Percentiles rank a stretch among this genome's conserved stretches.
Evolutionary conservation across 2,329 filamentous ascomycete species (phyloP).

Genomic region (Neurospora sp.): DNA sequence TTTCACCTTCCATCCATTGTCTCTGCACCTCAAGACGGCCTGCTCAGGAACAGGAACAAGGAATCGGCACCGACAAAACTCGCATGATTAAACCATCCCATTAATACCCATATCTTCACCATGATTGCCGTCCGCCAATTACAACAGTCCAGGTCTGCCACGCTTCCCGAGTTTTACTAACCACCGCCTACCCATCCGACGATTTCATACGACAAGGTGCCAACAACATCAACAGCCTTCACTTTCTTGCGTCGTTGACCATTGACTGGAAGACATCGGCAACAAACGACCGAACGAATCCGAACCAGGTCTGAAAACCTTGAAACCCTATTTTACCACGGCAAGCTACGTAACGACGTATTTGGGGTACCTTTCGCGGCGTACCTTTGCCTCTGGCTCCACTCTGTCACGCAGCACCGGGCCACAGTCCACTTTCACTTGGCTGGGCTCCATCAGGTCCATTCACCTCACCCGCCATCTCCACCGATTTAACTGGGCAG

Average conservation of each 20-base stretch:
- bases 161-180: neutral
- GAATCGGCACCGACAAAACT: neutral
- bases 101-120: neutral
- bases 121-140: neutral
- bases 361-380: neutral
- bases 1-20: neutral
- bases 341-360: neutral
- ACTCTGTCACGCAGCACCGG: neutral
- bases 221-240: slow-evolving; percentile 10
- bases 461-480: neutral
- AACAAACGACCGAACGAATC: neutral
- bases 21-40: neutral
- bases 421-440: neutral
- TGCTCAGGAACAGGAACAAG: neutral
- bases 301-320: neutral
- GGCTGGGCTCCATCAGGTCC: neutral
- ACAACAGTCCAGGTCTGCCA: neutral
- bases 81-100: neutral
- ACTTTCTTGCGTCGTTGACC: neutral
- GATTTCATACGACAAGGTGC: neutral
- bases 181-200: neutral
- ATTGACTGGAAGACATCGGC: neutral
- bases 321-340: neutral
- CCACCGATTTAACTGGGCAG: neutral
- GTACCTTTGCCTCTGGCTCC: neutral